Evolutionary conservation across 1,139 yeast species (phyloP).

Genomic region (Taphrina betulina): DNA sequence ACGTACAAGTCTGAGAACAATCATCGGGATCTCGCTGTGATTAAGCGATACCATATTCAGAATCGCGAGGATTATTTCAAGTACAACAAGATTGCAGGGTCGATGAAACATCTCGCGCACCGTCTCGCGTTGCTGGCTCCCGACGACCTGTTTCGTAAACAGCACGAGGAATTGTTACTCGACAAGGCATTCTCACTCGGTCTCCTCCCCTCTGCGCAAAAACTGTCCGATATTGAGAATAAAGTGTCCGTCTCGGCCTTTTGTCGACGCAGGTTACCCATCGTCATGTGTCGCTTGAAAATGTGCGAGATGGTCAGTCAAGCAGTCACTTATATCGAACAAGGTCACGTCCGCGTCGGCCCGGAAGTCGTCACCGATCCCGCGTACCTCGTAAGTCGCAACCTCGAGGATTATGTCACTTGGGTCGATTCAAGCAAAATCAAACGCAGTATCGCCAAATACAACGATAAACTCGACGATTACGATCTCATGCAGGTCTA

Average conservation of each 20-base stretch:
- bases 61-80: constrained; percentile 94
- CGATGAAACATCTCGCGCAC: constrained; percentile 79
- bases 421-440: constrained; percentile 97
- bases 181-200: constrained; percentile 91
- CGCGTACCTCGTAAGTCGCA: constrained; percentile 82
- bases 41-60: constrained; percentile 90
- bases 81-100: constrained; percentile 60
- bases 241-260: constrained; percentile 88
- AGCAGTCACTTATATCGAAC: constrained; percentile 89
- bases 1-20: constrained; percentile 90
- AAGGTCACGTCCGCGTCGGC: constrained; percentile 97
- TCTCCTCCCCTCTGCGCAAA: constrained; percentile 74
- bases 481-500: constrained; percentile 42
- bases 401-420: constrained; percentile 92
- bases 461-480: constrained; percentile 61
- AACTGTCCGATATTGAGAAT: constrained; percentile 89
- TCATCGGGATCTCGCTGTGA: constrained; percentile 91
- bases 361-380: constrained; percentile 95
- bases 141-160: constrained; percentile 76
- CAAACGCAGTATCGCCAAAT: constrained; percentile 82
- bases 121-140: constrained; percentile 80
- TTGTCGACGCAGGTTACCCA: constrained; percentile 89
- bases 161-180: constrained; percentile 80
- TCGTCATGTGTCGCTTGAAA: constrained; percentile 88
- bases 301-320: constrained; percentile 90